phyloP scores from a whole-genome alignment of 2,329 filamentous ascomycete species.

The Arachnopeziza araneosa region DNA sequence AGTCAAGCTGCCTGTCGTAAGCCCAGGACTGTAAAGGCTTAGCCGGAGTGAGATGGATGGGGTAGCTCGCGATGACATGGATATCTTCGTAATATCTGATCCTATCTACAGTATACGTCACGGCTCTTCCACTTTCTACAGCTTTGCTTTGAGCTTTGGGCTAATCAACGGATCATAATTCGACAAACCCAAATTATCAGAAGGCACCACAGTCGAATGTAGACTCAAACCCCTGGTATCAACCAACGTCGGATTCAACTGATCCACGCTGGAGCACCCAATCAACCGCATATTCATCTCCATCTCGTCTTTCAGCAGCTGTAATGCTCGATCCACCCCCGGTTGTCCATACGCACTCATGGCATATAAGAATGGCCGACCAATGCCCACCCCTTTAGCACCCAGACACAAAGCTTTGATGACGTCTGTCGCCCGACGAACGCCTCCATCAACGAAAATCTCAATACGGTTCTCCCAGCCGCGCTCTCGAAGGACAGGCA shows the following conservation, averaged over 20 bases:
- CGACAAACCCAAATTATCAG: slow-evolving; percentile 47
- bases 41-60: background rate
- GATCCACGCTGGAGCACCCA: slow-evolving; percentile 66
- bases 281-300: slow-evolving; percentile 99
- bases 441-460: slow-evolving; percentile 84
- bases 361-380: slow-evolving; percentile 89
- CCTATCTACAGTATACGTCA: background rate
- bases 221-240: slow-evolving; percentile 66
- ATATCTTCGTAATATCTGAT: background rate
- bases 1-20: no score
- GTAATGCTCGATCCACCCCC: slow-evolving; percentile 89
- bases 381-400: slow-evolving; percentile 88
- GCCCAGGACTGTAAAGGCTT: background rate
- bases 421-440: slow-evolving; percentile 87
- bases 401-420: slow-evolving; percentile 92
- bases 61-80: background rate
- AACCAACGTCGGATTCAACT: slow-evolving; percentile 75
- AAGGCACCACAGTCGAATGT: slow-evolving; percentile 53
- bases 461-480: slow-evolving; percentile 75
- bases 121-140: slow-evolving; percentile 24
- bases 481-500: slow-evolving; percentile 73
- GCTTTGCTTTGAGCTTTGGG: slow-evolving; percentile 43
- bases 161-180: slow-evolving; percentile 43
- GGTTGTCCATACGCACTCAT: slow-evolving; percentile 88
- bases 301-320: slow-evolving; percentile 90